Conservation (phyloP, 139 green algal genomes). For the Tetraselmis striata region DNA sequence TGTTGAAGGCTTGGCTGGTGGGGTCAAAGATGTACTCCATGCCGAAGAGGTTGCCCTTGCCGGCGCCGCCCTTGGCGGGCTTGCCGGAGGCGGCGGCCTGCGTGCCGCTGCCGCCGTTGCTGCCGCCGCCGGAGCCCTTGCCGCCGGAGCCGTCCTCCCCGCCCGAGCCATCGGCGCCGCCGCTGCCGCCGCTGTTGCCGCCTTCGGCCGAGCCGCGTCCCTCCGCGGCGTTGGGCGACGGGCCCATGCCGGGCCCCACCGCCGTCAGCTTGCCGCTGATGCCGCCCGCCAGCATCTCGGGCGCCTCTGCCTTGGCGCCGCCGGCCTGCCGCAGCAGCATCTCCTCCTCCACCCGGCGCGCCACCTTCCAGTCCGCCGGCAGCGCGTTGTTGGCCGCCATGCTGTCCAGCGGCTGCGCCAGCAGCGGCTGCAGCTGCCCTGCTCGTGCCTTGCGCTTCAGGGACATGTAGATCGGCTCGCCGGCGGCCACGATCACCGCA, state of each 20-base stretch:
- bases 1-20: neutral
- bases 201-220: neutral
- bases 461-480: neutral
- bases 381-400: neutral
- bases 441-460: neutral
- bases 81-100: neutral
- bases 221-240: neutral
- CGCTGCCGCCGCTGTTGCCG: neutral
- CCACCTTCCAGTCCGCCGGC: neutral
- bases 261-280: neutral
- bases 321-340: neutral
- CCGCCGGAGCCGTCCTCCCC: neutral
- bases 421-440: neutral
- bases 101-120: neutral
- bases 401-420: neutral
- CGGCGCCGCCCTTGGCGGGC: neutral
- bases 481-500: neutral
- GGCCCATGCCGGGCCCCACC: no score
- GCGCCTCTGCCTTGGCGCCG: neutral
- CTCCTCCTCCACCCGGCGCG: neutral
- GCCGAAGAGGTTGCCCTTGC: neutral
- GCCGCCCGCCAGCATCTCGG: neutral
- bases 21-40: neutral
- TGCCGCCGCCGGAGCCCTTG: neutral
- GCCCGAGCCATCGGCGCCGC: neutral